A percentile compares a stretch with the other conserved stretches of the same genome.
Conservation (phyloP, 768 basidiomycete species). For the Cubamyces lactineus region DNA sequence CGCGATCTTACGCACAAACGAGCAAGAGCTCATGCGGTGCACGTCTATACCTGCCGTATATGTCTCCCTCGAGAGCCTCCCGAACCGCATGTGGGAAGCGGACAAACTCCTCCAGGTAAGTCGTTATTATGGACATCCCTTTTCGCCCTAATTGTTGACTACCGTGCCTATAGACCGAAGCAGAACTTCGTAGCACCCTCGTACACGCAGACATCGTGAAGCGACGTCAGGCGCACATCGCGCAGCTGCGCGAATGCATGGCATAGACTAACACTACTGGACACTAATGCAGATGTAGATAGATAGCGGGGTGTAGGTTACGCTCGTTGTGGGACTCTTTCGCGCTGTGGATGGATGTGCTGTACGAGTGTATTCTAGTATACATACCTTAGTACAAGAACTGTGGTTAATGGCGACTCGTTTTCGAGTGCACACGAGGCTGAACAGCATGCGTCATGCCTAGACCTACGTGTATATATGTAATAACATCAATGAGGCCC, state of each 20-base stretch:
- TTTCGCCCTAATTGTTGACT: background rate
- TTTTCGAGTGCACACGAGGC: too few species aligned
- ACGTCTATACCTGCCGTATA: conserved; percentile 89
- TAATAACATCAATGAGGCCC: too few species aligned
- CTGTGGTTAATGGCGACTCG: too few species aligned
- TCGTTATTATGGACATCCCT: background rate
- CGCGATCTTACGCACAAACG: conserved; percentile 81
- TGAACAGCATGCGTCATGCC: too few species aligned
- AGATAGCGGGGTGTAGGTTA: background rate
- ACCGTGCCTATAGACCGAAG: conserved; percentile 28
- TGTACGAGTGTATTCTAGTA: background rate
- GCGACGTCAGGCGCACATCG: conserved; percentile 55
- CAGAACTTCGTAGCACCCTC: conserved; percentile 56
- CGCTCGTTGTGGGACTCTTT: background rate
- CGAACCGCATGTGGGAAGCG: conserved; percentile 92
- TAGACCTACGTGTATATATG: too few species aligned
- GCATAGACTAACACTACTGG: conserved; percentile 19
- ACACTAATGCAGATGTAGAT: conserved; percentile 8
- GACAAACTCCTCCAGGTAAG: conserved; percentile 87
- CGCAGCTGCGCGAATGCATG: conserved; percentile 25
- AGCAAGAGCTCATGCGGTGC: conserved; percentile 80
- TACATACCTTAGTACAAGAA: background rate
- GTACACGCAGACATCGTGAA: conserved; percentile 58
- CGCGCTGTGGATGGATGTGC: background rate
- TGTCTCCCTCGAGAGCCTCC: conserved; percentile 84